phyloP scores from a whole-genome alignment of 2,329 filamentous ascomycete genomes.

The Phaeosphaeriaceae sp. region DNA sequence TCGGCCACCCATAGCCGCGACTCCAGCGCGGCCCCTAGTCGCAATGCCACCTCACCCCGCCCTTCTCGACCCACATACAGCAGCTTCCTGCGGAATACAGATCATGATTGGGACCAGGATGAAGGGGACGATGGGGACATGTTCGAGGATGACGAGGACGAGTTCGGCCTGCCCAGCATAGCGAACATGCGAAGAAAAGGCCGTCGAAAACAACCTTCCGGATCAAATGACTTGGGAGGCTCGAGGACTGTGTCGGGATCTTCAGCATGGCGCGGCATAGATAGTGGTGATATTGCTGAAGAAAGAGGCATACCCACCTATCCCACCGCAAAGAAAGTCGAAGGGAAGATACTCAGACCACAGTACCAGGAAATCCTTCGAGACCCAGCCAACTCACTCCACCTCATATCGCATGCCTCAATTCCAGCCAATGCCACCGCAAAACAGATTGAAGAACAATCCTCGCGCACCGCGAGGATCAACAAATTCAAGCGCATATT shows the following conservation, averaged over 20 bases:
- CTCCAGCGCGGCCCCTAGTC: constrained; percentile 64
- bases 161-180: constrained; percentile 92
- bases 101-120: constrained; percentile 81
- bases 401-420: constrained; percentile 88
- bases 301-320: constrained; percentile 84
- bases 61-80: constrained; percentile 75
- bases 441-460: constrained; percentile 86
- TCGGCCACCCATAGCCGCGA: constrained; percentile 64
- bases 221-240: constrained; percentile 54
- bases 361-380: constrained; percentile 95
- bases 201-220: constrained; percentile 54
- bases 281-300: constrained; percentile 93
- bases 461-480: constrained; percentile 87
- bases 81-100: constrained; percentile 80
- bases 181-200: constrained; percentile 85
- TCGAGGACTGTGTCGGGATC: constrained; percentile 29
- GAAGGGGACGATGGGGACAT: constrained; percentile 72
- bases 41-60: constrained; percentile 64
- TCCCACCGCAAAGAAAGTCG: constrained; percentile 84
- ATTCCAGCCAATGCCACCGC: constrained; percentile 74
- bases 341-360: constrained; percentile 93
- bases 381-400: constrained; percentile 89
- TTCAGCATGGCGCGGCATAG: constrained; percentile 64
- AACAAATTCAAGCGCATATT: constrained; percentile 98
- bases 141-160: constrained; percentile 88